These are phyloP conservation scores for Mycena olivaceomarginata DNA, from an alignment of 768 basidiomycete species.

Conservation along the genomic window DNA sequence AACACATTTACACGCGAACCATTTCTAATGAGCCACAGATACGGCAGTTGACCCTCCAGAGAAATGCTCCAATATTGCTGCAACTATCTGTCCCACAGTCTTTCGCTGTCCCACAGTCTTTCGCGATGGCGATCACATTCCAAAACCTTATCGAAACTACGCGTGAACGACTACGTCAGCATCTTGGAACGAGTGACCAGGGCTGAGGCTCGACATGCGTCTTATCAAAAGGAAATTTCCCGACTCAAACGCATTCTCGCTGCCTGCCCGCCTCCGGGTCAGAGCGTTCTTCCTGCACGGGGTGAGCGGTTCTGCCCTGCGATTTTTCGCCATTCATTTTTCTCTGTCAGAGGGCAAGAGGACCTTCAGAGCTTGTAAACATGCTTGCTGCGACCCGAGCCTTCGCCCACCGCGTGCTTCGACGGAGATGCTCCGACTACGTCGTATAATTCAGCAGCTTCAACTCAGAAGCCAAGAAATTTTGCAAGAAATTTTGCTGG, in stretches of 20 bases:
- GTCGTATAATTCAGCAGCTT: constrained; percentile 19
- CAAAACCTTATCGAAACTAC: constrained; percentile 5
- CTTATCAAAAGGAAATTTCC: constrained; percentile 26
- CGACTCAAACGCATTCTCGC: constrained; percentile 23
- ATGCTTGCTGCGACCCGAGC: constrained; percentile 31
- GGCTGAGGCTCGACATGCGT: not conserved
- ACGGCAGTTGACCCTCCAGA: not conserved
- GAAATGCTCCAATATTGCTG: constrained; percentile 32
- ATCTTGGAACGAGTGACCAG: constrained; percentile 15
- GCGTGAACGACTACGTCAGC: constrained; percentile 1
- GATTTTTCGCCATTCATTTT: not conserved
- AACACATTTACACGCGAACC: not conserved
- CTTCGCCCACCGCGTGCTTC: constrained; percentile 14
- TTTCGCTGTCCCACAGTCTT: not conserved
- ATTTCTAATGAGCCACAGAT: not conserved
- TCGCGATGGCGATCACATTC: not conserved
- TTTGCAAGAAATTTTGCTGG: constrained; percentile 5
- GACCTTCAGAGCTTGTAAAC: constrained; percentile 2
- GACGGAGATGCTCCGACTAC: constrained; percentile 36
- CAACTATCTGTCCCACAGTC: constrained; percentile 2
- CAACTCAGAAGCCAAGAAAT: constrained; percentile 12
- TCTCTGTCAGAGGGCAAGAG: constrained; percentile 1
- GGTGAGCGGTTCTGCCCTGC: not conserved
- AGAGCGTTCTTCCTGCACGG: not conserved
- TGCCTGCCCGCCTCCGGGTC: constrained; percentile 30